These are phyloP conservation scores for Xylaria intraflava DNA, from an alignment of 495 filamentous ascomycete species.

Conservation along the genomic window DNA sequence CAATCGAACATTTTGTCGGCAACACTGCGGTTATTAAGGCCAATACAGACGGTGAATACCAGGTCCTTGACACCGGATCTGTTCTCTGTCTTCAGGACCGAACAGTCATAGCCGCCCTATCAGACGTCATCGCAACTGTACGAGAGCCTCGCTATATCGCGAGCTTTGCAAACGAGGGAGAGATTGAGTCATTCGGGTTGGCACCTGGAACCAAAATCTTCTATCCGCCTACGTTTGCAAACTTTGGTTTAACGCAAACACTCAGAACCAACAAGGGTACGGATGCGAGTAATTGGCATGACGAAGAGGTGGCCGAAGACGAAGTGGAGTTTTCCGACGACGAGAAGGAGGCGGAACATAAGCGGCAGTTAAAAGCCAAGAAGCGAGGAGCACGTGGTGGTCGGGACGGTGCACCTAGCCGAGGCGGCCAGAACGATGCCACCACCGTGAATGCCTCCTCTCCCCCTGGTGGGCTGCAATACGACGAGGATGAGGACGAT, in stretches of 20 bases:
- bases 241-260: slow-evolving; percentile 75
- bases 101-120: slow-evolving; percentile 66
- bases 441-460: slow-evolving; percentile 32
- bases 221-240: slow-evolving; percentile 68
- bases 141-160: slow-evolving; percentile 77
- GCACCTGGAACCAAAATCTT: slow-evolving; percentile 59
- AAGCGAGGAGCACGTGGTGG: slow-evolving; percentile 41
- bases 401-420: slow-evolving; percentile 26
- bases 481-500: slow-evolving; percentile 59
- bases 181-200: slow-evolving; percentile 61
- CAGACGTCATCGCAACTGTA: slow-evolving; percentile 76
- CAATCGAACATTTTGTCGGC: slow-evolving; percentile 65
- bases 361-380: slow-evolving; percentile 54
- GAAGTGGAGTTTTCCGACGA: slow-evolving; percentile 96
- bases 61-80: slow-evolving; percentile 76
- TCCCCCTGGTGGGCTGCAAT: slow-evolving; percentile 26
- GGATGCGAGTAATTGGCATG: slow-evolving; percentile 88
- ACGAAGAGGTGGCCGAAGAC: slow-evolving; percentile 80
- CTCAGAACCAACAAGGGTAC: slow-evolving; percentile 72
- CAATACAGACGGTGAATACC: slow-evolving; percentile 67
- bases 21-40: slow-evolving; percentile 73
- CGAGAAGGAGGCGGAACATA: slow-evolving; percentile 82
- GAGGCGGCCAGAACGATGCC: slow-evolving; percentile 29
- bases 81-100: slow-evolving; percentile 75
- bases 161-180: slow-evolving; percentile 56